A percentile compares a stretch with the other conserved stretches of the same genome.
These are phyloP conservation scores for Lipomyces spencermartinsiae DNA, from an alignment of 805 yeast species.

Conservation along the genomic window DNA sequence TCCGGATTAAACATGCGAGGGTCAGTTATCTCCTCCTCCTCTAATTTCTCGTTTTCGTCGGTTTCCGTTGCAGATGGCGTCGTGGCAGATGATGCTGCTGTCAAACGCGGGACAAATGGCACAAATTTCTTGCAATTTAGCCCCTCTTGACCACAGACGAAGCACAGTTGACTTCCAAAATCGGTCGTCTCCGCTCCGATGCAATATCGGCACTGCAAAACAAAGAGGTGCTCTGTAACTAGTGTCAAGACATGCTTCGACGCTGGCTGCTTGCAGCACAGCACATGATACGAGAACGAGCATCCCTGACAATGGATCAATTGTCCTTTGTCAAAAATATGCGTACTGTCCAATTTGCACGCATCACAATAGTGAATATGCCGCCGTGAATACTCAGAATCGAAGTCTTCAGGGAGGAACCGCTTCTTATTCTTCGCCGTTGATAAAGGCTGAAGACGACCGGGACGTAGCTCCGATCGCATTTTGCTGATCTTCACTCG, in stretches of 20 bases:
- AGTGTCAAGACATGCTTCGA: constrained; percentile 1
- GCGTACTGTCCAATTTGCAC: constrained; percentile 18
- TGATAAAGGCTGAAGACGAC: neutral
- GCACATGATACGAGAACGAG: constrained; percentile 27
- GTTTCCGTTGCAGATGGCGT: neutral
- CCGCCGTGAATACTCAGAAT: constrained; percentile 22
- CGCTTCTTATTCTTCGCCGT: neutral
- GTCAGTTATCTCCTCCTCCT: constrained; percentile 9
- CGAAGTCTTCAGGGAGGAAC: constrained; percentile 12
- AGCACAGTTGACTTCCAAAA: constrained; percentile 21
- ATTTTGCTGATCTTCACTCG: neutral
- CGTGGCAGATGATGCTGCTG: neutral
- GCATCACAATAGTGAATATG: constrained; percentile 19
- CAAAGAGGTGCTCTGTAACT: constrained; percentile 13
- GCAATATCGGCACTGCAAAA: constrained; percentile 26
- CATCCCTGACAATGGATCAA: constrained; percentile 34
- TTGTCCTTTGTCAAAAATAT: constrained; percentile 6
- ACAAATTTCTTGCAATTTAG: constrained; percentile 9
- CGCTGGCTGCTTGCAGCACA: constrained; percentile 4
- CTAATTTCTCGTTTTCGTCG: neutral
- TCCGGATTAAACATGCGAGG: constrained; percentile 14
- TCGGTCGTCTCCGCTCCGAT: constrained; percentile 7
- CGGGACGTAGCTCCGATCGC: neutral
- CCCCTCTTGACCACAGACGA: constrained; percentile 16
- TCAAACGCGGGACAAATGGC: constrained; percentile 2